Base-by-base conservation (phyloP, 1,284 basidiomycete genomes). In the Irpex lacteus region DNA sequence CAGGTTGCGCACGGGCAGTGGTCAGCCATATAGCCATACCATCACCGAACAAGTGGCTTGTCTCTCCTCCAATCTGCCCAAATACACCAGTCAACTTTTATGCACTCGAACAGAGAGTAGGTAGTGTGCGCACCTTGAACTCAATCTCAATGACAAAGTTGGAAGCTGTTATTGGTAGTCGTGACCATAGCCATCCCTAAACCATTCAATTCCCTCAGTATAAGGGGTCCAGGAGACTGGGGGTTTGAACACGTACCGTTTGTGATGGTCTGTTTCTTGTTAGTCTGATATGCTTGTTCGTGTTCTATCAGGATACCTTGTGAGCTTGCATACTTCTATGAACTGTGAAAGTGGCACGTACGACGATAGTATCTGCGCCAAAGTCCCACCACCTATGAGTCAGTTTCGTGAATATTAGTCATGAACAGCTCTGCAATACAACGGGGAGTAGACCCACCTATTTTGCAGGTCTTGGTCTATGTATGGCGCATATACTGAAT, bases 21-120 rank as follows among this genome's bases (percentile, higher is more conserved):
- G 96, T 95, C 40, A 99, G 73, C 97, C 97, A 99, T 52, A 99
- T 78, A 0, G 96, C 98, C 70, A 99, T 83, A 1, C 97, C 96
- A 71, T 98, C 96, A 4, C 96, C 96, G 68, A 83, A 95, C 21
- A 98, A 76, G 70, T 95, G 81, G 65, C 82, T 79, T 7, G 87
- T 85, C 64, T 89, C 86, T n/a, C 94, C 94, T 8, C 89, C 86
- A 56, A 95, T 80, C 90, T 94, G 8, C 36, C n/a, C 37, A 59
- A 38, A 32, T n/a, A 15, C 19, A 26, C 13, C 50, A 52, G 19
- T 21, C 32, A 32, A 32, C 32, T 15, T n/a, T 2, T 8, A n/a
- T 9, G 4, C 6, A n/a, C 21, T 0, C 37, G 36, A 26, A 15
- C 26, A 44, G 37, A 60, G 40, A 13, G 7, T 47, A 61, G 3